Evolutionary conservation across 768 basidiomycete species (phyloP), one percentile per base, ranked within the genome.

Genomic region (Trametes cubensis): DNA sequence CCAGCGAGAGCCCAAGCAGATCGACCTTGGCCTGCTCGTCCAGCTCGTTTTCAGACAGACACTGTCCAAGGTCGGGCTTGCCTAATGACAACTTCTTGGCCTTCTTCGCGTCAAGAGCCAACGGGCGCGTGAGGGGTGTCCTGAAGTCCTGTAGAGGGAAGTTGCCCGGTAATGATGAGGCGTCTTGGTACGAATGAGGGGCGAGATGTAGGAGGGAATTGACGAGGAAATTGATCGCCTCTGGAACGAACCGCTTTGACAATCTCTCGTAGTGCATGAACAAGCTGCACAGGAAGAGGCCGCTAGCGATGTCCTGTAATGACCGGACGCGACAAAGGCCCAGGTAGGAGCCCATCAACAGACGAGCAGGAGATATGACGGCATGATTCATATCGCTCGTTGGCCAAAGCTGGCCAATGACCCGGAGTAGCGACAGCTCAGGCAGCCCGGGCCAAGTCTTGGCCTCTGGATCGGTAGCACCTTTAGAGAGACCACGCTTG

Each of bases 321-420:
- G 85, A 84, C 53, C 95, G 83, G 1, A 98, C 82, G 4, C 94
- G 87, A 57, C 86, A 83, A 28, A 99, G 80, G 8, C 88, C 88
- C 18, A 99, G 87, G 72, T 98, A 98, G 48, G 94, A 88, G 0
- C 91, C 93, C 79, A 97, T 91, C 57, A 98, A 82, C 18, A 98
- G 76, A 52, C 94, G 84, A 0, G 95, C 84, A 0, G 95, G 93
- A 0, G 92, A 90, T 20, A 94, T 79, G 48, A 98, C 94, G 0
- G 87, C 84, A 74, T 99, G 95, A 54, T 88, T 89, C 76, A 96
- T 83, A 75, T 99, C 97, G 72, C 94, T 96, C 2, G 95, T 94
- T 3, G 95, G 90, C 95, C 95, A 99, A 39, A 91, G 77, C 15
- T 80, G 76, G 4, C 94, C 94, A 53, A 93, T 83, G 41, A 95